Evolutionary conservation across 2,329 filamentous ascomycete species (phyloP).

Genomic region (Triangularia verruculosa): DNA sequence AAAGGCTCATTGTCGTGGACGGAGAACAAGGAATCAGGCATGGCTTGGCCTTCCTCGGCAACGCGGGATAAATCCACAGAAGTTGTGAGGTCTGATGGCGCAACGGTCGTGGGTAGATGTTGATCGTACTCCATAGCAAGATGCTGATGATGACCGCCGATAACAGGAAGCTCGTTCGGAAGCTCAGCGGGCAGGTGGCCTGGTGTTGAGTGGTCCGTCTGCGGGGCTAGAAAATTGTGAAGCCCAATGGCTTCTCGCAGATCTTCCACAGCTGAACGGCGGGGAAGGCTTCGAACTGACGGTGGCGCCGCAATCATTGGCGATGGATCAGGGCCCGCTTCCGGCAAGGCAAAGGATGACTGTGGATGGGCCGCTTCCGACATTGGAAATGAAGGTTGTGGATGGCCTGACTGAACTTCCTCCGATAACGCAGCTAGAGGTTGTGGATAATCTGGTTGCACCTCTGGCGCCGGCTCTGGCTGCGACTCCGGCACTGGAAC

Average conservation of each 20-base stretch:
- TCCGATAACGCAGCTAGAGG: not conserved
- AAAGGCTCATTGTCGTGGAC: no score
- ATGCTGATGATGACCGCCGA: not conserved
- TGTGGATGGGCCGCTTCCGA: no score
- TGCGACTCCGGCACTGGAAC: not conserved
- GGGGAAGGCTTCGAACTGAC: no score
- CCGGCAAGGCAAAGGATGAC: no score
- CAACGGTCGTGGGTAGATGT: constrained; percentile 22
- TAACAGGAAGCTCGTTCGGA: not conserved
- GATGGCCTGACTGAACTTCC: not conserved
- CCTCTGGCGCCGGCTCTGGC: no score
- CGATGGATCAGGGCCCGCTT: not conserved
- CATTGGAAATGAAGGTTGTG: no score
- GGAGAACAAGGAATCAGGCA: no score
- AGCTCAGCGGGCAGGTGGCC: not conserved
- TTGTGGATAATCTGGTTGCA: no score
- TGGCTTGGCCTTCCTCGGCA: not conserved
- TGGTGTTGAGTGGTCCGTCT: not conserved
- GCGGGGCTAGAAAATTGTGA: not conserved
- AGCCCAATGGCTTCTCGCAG: no score
- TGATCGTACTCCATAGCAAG: constrained; percentile 1
- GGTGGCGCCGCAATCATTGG: not conserved
- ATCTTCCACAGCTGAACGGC: no score
- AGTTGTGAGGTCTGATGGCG: constrained; percentile 24
- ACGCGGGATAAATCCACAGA: constrained; percentile 9